phyloP scores from a whole-genome alignment of 2,329 filamentous ascomycete species.

The Alternaria metachromatica region DNA sequence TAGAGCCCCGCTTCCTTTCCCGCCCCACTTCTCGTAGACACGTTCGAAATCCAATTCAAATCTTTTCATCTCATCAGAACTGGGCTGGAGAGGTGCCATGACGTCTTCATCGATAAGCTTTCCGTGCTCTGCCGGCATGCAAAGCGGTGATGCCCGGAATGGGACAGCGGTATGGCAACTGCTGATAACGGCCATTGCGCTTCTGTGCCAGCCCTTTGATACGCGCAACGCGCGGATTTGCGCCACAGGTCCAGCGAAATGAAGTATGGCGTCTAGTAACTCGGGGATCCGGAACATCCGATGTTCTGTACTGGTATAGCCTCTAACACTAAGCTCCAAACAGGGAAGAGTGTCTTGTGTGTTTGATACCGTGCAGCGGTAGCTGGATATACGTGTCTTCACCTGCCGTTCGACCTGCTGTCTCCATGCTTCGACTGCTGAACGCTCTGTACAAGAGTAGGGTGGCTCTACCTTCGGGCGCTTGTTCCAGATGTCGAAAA shows the following conservation, averaged over 20 bases:
- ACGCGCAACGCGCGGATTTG: neutral
- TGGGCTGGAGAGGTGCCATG: neutral
- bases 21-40: too few species aligned
- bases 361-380: neutral
- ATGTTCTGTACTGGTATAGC: neutral
- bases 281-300: neutral
- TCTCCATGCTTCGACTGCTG: neutral
- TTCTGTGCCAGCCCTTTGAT: neutral
- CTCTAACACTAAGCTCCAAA: accelerated
- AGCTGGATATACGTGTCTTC: neutral
- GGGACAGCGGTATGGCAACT: neutral
- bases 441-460: neutral
- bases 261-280: neutral
- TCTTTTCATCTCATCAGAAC: neutral
- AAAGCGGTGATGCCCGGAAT: neutral
- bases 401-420: neutral
- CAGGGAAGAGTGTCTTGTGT: neutral
- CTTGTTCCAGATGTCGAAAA: accelerated
- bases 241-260: neutral
- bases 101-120: neutral
- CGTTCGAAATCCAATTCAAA: neutral
- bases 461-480: neutral
- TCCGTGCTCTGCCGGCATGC: neutral
- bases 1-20: neutral
- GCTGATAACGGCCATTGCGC: neutral